phyloP scores from a whole-genome alignment of 306 rosid genomes.

The Cicer chorassanicum region DNA sequence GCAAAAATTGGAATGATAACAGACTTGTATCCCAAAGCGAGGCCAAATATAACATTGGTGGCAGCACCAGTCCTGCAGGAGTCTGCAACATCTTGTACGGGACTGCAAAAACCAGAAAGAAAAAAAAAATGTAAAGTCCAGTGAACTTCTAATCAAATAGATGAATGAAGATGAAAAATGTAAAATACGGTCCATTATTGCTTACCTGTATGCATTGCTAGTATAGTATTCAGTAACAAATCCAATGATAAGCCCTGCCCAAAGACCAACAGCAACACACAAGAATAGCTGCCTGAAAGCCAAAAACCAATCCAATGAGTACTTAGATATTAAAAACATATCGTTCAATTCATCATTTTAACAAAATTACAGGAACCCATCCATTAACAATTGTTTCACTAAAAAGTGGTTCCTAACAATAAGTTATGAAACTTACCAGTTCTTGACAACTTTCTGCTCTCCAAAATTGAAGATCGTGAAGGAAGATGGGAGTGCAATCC shows the following conservation, averaged over 20 bases:
- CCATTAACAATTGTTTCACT: background rate
- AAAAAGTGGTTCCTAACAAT: background rate
- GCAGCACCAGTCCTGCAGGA: conserved; percentile 99
- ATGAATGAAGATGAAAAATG: background rate
- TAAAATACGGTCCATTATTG: conserved; percentile 9
- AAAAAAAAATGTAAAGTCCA: background rate
- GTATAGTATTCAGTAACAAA: conserved; percentile 92
- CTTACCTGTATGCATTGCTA: conserved; percentile 93
- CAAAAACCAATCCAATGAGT: conserved; percentile 38
- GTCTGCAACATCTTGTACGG: conserved; percentile 98
- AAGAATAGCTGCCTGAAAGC: conserved; percentile 84
- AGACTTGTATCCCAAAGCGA: conserved; percentile 98
- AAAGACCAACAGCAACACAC: conserved; percentile 91
- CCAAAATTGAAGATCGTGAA: conserved; percentile 90
- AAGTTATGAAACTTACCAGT: conserved; percentile 58
- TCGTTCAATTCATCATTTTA: background rate
- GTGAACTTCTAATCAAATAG: background rate
- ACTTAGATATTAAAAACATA: background rate
- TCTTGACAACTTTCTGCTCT: conserved; percentile 76
- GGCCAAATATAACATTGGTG: conserved; percentile 94
- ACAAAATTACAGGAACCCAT: background rate
- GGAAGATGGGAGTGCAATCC: conserved; percentile 83
- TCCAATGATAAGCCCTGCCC: conserved; percentile 97
- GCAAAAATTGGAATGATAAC: conserved; percentile 96
- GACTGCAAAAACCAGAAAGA: conserved; percentile 58